phyloP scores from a whole-genome alignment of 805 yeast species.

The Wickerhamiella lipophila region DNA sequence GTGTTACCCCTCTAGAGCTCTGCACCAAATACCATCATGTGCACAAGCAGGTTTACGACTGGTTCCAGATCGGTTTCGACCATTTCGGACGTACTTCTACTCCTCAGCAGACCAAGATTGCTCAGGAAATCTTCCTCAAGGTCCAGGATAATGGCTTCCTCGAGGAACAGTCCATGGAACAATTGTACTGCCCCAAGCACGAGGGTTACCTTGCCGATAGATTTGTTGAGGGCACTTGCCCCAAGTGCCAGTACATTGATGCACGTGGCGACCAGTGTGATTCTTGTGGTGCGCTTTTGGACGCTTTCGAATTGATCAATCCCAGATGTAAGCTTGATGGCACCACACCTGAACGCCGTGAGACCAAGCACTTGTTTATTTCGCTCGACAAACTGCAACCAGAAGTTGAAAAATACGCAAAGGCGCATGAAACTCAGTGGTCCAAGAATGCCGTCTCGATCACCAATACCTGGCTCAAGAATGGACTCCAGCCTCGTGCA shows the following conservation, averaged over 20 bases:
- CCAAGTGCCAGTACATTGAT: conserved; percentile 86
- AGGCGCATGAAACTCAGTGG: conserved; percentile 68
- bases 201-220: conserved; percentile 89
- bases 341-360: conserved; percentile 64
- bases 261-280: conserved; percentile 99
- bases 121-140: conserved; percentile 81
- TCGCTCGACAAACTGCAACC: conserved; percentile 75
- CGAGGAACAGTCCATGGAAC: conserved; percentile 80
- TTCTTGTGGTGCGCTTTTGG: conserved; percentile 77
- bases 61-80: conserved; percentile 94
- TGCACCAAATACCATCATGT: conserved; percentile 83
- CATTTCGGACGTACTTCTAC: conserved; percentile 96
- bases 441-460: conserved; percentile 81
- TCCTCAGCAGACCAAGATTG: conserved; percentile 77
- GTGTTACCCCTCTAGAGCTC: conserved; percentile 72
- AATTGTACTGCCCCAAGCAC: conserved; percentile 83
- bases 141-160: conserved; percentile 63
- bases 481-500: conserved; percentile 86
- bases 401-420: conserved; percentile 59
- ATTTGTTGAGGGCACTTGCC: conserved; percentile 95
- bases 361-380: conserved; percentile 76
- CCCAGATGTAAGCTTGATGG: conserved; percentile 93
- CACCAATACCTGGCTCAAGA: conserved; percentile 86
- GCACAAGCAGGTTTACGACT: conserved; percentile 83
- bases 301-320: conserved; percentile 84